phyloP scores from a whole-genome alignment of 306 rosid genomes.

The Neltuma alba region DNA sequence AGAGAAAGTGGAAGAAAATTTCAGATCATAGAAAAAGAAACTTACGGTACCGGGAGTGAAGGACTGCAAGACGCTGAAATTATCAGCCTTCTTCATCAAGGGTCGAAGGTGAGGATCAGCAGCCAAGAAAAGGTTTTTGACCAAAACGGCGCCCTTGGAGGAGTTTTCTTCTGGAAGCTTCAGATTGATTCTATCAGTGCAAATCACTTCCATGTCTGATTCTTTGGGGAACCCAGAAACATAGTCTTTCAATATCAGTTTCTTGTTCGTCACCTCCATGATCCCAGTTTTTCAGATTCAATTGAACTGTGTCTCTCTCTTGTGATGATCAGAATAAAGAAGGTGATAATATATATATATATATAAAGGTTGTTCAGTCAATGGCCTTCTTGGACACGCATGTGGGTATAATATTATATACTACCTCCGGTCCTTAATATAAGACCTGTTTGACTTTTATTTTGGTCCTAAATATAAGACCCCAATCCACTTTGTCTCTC shows the following conservation, averaged over 20 bases:
- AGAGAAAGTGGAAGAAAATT: background rate
- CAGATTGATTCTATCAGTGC: conserved; percentile 13
- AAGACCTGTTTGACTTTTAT: too few species aligned
- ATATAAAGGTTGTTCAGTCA: background rate
- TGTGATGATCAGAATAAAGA: background rate
- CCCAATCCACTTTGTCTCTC: too few species aligned
- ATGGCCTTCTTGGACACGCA: background rate
- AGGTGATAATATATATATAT: too few species aligned
- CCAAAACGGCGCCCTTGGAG: conserved; percentile 38
- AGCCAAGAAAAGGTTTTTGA: conserved; percentile 58
- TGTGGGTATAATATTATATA: background rate
- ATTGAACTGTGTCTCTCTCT: background rate
- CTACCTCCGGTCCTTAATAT: too few species aligned
- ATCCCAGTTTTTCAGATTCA: background rate
- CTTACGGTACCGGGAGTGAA: conserved; percentile 44
- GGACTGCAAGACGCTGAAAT: conserved; percentile 20
- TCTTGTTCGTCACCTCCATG: conserved; percentile 29
- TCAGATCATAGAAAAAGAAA: too few species aligned
- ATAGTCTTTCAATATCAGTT: conserved; percentile 26
- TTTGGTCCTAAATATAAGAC: too few species aligned
- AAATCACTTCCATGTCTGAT: conserved; percentile 33
- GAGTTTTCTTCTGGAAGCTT: conserved; percentile 30
- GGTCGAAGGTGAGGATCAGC: conserved; percentile 56
- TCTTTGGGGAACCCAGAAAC: conserved; percentile 29
- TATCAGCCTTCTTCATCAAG: conserved; percentile 27